Evolutionary conservation across 139 green algal species (phyloP), one percentile per base, ranked within the genome.

Genomic region (Prasinococcaceae sp.): DNA sequence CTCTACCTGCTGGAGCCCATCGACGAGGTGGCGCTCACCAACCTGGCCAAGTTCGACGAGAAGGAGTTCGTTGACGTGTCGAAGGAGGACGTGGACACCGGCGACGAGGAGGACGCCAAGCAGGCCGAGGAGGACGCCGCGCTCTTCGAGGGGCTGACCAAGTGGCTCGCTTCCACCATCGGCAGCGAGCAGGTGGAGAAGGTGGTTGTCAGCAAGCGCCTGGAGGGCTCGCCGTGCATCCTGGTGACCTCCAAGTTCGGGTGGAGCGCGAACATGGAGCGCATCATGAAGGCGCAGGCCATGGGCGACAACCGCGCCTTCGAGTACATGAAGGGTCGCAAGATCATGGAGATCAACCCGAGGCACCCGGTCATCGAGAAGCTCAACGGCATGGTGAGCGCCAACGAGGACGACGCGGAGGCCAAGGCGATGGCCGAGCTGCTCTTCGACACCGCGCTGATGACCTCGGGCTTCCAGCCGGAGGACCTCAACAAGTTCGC

Each of bases 261-360:
- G 12, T 99, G 89, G 85, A 77, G 47, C 29, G 88, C 90, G 47
- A 95, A 99, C 81, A 96, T 95, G 87, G 88, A 99, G 72, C 79
- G 83, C 22, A 65, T 75, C 36, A 76, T 76, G 68, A 68, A 64
- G 40, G 63, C 63, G 14, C 82, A 94, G 72, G 70, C 88, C 0
- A 82, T 99, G 82, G 90, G 79, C 10, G 89, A 95, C 61, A 63
- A 63, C n/a, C 73, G 77, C 10, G 69, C 83, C 20, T 81, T 89
- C 60, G 92, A 99, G 50, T 97, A 93, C 74, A 99, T 99, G 92
- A 73, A 74, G 25, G 88, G 90, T 2, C 65, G 75, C 24, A 84
- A 88, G 61, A 94, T 92, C 40, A 68, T 99, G 69, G 92, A 99
- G 79, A 82, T 99, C 58, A 99, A 99, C 78, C 81, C 92, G 1